Evolutionary conservation across 768 basidiomycete genomes (phyloP), one percentile per base, ranked within the genome.

Genomic region (Pleurotus ostreatus): DNA sequence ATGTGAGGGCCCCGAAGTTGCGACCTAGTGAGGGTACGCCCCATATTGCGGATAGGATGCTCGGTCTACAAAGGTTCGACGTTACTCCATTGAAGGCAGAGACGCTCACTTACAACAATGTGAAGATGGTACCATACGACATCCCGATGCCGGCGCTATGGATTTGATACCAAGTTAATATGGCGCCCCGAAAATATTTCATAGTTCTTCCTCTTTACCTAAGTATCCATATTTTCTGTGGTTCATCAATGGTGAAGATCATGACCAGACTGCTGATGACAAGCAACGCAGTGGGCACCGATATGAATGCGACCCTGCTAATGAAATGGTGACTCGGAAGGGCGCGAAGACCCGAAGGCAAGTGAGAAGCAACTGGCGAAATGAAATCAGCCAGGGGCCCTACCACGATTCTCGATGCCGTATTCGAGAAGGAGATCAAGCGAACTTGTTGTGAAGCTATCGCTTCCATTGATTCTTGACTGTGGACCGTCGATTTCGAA

Each of bases 1-100:
- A 90, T 47, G 86, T 82, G 55, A 90, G 64, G 38, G 89, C 68
- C 22, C 89, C 89, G 57, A 83, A 92, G 67, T 93, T 93, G 56
- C 91, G 82, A 7, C 84, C 91, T 4, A 85, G 71, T 59, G 89
- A 79, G n/a, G 74, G 63, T 23, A 78, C 66, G 11, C 91, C 91
- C 88, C 89, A 93, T 20, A 88, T 75, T 1, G 85, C 76, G 2
- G 85, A 82, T 3, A 90, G 70, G 25, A 93, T 77, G 53, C 87
- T 83, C 2, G 91, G 89, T 11, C 86, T 89, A 60, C 16, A 55
- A 39, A 26, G n/a, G 9, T 11, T 34, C 30, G 39, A 58, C 34
- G 22, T 49, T 54, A 45, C 55, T 34, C 30, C 30, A 34, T 34
- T 9, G 30, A 34, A 34, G 30, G 7, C 30, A 34, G 30, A 34